These are phyloP conservation scores for Globisporangium middletonii DNA, from an alignment of 352 stramenopile species.

Conservation along the genomic window DNA sequence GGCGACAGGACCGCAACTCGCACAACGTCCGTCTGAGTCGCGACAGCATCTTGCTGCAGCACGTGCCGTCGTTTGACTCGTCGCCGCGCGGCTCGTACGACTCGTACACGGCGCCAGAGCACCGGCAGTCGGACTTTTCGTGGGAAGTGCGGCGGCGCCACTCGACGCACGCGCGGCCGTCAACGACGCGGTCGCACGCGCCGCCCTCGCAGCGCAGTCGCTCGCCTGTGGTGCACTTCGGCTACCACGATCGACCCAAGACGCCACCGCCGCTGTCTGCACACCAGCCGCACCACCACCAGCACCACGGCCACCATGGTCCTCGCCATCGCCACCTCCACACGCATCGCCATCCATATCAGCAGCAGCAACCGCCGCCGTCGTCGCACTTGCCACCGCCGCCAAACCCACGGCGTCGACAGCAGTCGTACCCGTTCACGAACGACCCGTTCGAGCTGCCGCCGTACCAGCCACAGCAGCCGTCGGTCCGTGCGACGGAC, in stretches of 20 bases:
- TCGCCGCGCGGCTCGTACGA: conserved; percentile 8
- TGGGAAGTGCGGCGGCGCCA: not conserved
- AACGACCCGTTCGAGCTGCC: not conserved
- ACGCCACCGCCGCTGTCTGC: conserved; percentile 1
- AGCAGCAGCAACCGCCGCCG: conserved; percentile 30
- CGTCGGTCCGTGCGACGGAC: not conserved
- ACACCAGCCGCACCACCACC: conserved; percentile 21
- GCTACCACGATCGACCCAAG: not conserved
- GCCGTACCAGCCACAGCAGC: not conserved
- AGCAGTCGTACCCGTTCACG: conserved; percentile 4
- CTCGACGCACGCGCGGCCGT: not conserved
- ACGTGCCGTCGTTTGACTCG: conserved; percentile 14
- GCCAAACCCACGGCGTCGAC: conserved; percentile 2
- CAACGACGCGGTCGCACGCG: not conserved
- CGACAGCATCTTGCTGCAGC: conserved; percentile 26
- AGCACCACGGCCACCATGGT: conserved; percentile 19
- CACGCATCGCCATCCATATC: conserved; percentile 5
- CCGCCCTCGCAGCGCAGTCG: not conserved
- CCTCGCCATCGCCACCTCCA: too few relatives aligned
- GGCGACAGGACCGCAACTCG: conserved; percentile 1
- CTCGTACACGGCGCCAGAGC: conserved; percentile 11
- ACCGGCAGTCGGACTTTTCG: conserved; percentile 10
- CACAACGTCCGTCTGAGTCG: conserved; percentile 18
- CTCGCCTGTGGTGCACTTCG: not conserved
- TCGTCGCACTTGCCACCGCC: conserved; percentile 5